Conservation (phyloP, 208 protist species). For the Tritrichomonas musculus region DNA sequence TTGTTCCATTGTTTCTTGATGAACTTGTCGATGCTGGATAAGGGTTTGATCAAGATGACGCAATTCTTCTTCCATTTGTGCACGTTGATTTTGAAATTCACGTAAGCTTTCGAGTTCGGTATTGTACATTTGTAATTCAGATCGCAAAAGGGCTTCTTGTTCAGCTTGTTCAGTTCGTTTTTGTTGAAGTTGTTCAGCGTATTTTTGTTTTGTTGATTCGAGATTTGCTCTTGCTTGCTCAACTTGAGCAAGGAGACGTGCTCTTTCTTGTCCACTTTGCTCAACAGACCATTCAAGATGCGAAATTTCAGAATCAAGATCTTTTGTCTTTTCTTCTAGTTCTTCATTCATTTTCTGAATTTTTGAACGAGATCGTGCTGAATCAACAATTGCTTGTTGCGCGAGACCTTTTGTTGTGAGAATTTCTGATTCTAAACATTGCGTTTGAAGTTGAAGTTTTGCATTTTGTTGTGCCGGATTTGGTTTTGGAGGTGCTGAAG, state of each 20-base stretch:
- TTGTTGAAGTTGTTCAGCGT: conserved; percentile 26
- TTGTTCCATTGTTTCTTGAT: conserved; percentile 32
- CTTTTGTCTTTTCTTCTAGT: not conserved
- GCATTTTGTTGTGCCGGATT: not conserved
- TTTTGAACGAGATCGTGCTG: not conserved
- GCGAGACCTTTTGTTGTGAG: not conserved
- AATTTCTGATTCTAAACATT: not conserved
- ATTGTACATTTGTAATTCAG: not conserved
- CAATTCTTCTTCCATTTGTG: conserved; percentile 21
- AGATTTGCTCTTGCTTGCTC: not conserved
- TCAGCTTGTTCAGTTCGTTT: not conserved
- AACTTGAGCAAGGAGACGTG: not conserved
- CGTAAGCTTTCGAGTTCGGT: not conserved
- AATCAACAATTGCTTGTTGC: not conserved
- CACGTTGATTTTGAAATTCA: conserved; percentile 3
- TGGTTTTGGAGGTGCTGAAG: not conserved
- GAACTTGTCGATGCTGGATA: not conserved
- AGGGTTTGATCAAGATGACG: not conserved
- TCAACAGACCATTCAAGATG: not conserved
- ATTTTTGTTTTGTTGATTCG: not conserved
- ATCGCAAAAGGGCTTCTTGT: not conserved
- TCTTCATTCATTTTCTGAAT: not conserved
- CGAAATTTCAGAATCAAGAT: not conserved
- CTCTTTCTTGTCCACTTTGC: not conserved
- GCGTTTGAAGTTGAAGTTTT: not conserved